Percentiles rank a stretch among this genome's conserved stretches.
Conservation (phyloP, 148 eudicot species). For the Persicaria tinctoria region DNA sequence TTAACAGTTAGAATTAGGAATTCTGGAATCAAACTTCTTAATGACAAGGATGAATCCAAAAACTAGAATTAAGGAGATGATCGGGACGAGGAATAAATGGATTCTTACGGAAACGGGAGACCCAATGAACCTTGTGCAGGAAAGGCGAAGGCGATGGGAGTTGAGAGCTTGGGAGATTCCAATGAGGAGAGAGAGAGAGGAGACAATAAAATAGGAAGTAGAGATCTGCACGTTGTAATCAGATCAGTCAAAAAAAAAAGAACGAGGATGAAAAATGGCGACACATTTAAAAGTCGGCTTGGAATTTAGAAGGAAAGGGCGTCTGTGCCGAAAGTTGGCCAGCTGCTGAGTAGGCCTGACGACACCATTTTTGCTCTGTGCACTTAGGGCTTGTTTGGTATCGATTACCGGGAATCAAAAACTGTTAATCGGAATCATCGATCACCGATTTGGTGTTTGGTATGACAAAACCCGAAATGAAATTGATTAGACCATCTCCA, state of each 20-base stretch:
- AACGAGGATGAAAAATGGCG: neutral
- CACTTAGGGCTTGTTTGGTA: too few relatives aligned
- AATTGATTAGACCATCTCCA: too few relatives aligned
- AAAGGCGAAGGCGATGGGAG: neutral
- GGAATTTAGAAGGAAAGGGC: neutral
- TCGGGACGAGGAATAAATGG: neutral
- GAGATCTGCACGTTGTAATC: conserved; percentile 18
- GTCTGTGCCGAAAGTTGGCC: conserved; percentile 10
- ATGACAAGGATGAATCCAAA: neutral
- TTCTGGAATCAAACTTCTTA: neutral
- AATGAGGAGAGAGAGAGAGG: neutral
- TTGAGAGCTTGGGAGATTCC: conserved; percentile 5
- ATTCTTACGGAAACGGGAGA: conserved; percentile 20
- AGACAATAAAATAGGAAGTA: conserved; percentile 6
- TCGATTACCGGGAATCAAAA: too few relatives aligned
- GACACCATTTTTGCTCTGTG: neutral
- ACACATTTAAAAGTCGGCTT: conserved; percentile 12
- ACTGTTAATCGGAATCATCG: too few relatives aligned
- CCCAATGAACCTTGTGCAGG: neutral
- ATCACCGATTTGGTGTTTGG: too few relatives aligned
- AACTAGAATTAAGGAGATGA: conserved; percentile 2
- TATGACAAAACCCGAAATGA: too few relatives aligned
- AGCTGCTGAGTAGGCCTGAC: neutral
- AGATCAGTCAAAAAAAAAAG: neutral
- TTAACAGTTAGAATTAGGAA: neutral